phyloP scores from a whole-genome alignment of 1,284 basidiomycete species.

The Fomitopsis palustris region DNA sequence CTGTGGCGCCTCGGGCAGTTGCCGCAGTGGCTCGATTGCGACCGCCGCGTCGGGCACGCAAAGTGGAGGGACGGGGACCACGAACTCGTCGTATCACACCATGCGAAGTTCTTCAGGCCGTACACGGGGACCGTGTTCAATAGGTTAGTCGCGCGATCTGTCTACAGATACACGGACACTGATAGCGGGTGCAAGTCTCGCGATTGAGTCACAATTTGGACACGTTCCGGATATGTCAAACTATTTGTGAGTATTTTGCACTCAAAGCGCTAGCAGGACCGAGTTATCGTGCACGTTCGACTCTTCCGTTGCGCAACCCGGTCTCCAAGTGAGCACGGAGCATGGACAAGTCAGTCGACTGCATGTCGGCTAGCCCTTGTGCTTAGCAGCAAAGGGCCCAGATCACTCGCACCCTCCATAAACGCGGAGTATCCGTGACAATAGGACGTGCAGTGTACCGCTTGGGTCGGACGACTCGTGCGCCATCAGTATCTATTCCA shows the following conservation, averaged over 20 bases:
- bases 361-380: too few species aligned
- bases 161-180: background rate
- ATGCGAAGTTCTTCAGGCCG: conserved; percentile 24
- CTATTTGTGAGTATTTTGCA: conserved; percentile 5
- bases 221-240: conserved; percentile 24
- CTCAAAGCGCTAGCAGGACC: too few species aligned
- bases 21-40: conserved; percentile 10
- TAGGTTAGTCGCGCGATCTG: conserved; percentile 14
- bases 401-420: too few species aligned
- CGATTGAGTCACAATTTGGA: conserved; percentile 26
- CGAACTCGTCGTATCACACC: conserved; percentile 23
- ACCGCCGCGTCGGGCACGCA: background rate
- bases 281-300: too few species aligned
- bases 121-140: conserved; percentile 26
- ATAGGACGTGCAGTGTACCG: too few species aligned
- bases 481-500: too few species aligned
- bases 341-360: too few species aligned
- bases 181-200: conserved; percentile 21
- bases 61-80: conserved; percentile 15
- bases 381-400: too few species aligned
- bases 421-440: too few species aligned
- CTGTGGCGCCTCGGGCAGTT: conserved; percentile 9
- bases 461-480: too few species aligned
- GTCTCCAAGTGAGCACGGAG: too few species aligned
- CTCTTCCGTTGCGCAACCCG: too few species aligned